Conservation (phyloP, 441 rosid species). For the Jatropha podagrica region DNA sequence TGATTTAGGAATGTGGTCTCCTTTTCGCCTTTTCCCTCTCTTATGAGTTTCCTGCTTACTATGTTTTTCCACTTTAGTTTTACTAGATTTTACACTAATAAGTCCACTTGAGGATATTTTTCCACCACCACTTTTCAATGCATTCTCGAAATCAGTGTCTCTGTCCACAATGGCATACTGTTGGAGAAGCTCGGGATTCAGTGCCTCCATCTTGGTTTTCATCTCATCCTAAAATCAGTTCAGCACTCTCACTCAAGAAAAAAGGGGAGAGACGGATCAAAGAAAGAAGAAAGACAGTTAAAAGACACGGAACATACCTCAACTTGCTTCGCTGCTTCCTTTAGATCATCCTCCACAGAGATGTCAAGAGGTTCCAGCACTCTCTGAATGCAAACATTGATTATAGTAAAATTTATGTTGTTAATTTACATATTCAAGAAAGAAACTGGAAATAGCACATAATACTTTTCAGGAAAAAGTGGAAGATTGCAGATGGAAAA, state of each 20-base stretch:
- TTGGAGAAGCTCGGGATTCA: conserved; percentile 66
- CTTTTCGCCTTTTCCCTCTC: conserved; percentile 63
- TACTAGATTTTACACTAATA: conserved; percentile 65
- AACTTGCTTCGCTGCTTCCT: conserved; percentile 81
- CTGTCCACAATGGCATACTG: conserved; percentile 62
- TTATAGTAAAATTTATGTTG: not conserved
- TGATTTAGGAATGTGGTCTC: conserved; percentile 47
- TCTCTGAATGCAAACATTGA: conserved; percentile 43
- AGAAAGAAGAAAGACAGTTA: not conserved
- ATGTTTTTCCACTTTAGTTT: conserved; percentile 43
- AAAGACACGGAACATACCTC: conserved; percentile 46
- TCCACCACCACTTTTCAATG: conserved; percentile 55
- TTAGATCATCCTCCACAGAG: conserved; percentile 89
- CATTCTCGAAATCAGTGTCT: conserved; percentile 68
- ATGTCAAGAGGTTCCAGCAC: conserved; percentile 68
- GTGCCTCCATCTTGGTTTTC: conserved; percentile 57
- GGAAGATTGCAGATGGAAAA: not conserved
- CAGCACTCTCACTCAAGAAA: not conserved
- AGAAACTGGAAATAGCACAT: not conserved
- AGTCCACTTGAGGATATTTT: conserved; percentile 57
- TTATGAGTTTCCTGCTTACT: conserved; percentile 42
- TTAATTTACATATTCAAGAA: not conserved
- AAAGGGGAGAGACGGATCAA: not conserved
- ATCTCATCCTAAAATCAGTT: conserved; percentile 57
- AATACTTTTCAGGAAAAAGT: not conserved